phyloP scores from a whole-genome alignment of 192 early-diverging fungal species.

The Mortierella hygrophila region DNA sequence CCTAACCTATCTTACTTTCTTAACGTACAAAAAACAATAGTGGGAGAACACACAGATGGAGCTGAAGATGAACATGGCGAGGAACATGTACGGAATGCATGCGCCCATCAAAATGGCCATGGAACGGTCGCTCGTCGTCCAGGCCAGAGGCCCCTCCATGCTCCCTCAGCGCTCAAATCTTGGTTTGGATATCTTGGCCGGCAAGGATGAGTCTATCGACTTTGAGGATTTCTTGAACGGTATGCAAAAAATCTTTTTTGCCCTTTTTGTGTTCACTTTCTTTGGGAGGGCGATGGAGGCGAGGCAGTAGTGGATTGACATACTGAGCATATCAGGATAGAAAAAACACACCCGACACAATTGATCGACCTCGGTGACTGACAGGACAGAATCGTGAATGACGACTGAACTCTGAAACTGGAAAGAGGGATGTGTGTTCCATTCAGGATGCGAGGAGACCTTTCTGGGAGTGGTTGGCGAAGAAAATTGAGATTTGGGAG shows the following conservation, averaged over 20 bases:
- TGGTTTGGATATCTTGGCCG: constrained; percentile 86
- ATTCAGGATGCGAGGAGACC: no score
- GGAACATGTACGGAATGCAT: constrained; percentile 87
- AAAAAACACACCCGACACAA: no score
- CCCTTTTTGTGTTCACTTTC: neutral
- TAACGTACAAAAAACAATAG: constrained; percentile 53
- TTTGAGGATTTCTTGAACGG: constrained; percentile 92
- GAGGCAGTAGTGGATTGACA: no score
- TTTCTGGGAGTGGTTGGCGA: no score
- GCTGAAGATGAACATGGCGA: constrained; percentile 84
- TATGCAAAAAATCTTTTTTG: constrained; percentile 43
- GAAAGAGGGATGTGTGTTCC: no score
- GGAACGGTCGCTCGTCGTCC: constrained; percentile 82
- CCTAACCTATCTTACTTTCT: neutral
- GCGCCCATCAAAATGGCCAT: constrained; percentile 94
- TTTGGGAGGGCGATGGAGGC: neutral
- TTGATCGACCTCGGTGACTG: no score
- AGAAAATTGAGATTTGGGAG: no score
- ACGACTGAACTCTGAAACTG: no score
- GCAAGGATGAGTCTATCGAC: constrained; percentile 90
- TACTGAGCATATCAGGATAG: no score
- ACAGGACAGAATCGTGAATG: no score
- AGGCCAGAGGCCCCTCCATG: constrained; percentile 65
- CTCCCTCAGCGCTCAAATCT: constrained; percentile 70
- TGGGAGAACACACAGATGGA: constrained; percentile 89